A percentile compares a stretch with the other conserved stretches of the same genome.
These are phyloP conservation scores for Byssochlamys sp. DNA, from an alignment of 2,329 filamentous ascomycete genomes.

Conservation along the genomic window DNA sequence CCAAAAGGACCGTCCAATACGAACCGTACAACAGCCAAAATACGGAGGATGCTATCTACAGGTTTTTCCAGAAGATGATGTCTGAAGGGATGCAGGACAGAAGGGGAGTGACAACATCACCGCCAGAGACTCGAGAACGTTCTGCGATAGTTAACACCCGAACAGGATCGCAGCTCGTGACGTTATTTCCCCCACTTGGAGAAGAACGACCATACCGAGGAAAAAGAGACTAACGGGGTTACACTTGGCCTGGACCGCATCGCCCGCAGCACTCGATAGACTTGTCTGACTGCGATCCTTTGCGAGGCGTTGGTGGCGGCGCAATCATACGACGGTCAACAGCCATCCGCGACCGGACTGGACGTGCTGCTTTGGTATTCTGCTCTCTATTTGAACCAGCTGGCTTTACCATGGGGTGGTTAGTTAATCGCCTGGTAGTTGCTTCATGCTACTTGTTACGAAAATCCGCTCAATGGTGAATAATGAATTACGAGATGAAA, in stretches of 20 bases:
- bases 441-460: neutral
- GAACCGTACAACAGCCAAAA: neutral
- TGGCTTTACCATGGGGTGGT: neutral
- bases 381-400: neutral
- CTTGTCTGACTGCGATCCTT: neutral
- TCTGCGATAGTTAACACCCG: neutral
- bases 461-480: neutral
- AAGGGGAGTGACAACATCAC: too few relatives aligned
- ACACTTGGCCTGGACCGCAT: neutral
- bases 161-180: conserved; percentile 9
- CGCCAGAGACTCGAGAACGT: neutral
- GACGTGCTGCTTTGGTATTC: neutral
- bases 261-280: neutral
- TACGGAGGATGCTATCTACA: neutral
- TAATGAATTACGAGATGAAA: neutral
- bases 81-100: too few relatives aligned
- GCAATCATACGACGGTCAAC: neutral
- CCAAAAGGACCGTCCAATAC: neutral
- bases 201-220: neutral
- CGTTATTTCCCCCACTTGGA: conserved; percentile 4
- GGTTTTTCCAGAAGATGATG: neutral
- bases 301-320: neutral
- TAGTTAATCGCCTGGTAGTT: neutral
- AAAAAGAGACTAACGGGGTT: neutral
- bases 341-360: neutral